Percentiles rank a stretch among this genome's conserved stretches.
Evolutionary conservation across 2,329 filamentous ascomycete genomes (phyloP).

Genomic region (Lasiodiplodia sp.): DNA sequence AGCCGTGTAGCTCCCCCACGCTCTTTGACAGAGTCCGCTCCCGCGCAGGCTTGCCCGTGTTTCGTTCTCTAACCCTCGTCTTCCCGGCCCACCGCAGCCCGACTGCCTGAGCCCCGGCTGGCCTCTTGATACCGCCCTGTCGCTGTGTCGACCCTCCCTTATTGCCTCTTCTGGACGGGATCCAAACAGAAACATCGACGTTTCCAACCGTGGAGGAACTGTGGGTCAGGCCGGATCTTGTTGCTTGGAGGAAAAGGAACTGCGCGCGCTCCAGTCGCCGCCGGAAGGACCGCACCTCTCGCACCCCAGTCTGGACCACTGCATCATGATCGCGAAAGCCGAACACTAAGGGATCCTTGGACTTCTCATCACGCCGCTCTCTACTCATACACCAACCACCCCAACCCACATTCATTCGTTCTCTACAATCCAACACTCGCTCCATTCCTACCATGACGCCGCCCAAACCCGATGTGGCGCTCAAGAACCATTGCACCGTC

Average conservation of each 20-base stretch:
- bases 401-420: neutral
- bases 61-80: conserved; percentile 27
- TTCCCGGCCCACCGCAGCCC: neutral
- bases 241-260: conserved; percentile 14
- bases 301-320: neutral
- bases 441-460: conserved; percentile 65
- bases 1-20: conserved; percentile 8
- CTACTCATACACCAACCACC: neutral
- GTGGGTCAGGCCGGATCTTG: conserved; percentile 11
- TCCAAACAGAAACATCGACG: conserved; percentile 13
- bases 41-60: conserved; percentile 30
- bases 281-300: conserved; percentile 14
- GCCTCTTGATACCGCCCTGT: conserved; percentile 5
- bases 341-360: conserved; percentile 23
- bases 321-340: conserved; percentile 26
- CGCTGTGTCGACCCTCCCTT: conserved; percentile 17
- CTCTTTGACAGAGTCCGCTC: conserved; percentile 30
- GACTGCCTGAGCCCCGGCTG: conserved; percentile 10
- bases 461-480: conserved; percentile 71
- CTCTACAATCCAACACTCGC: conserved; percentile 1
- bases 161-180: conserved; percentile 17
- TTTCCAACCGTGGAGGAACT: neutral
- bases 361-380: conserved; percentile 20
- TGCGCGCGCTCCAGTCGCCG: conserved; percentile 18
- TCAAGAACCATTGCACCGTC: conserved; percentile 82